Evolutionary conservation across 2,329 filamentous ascomycete genomes (phyloP), one percentile per base, ranked within the genome.

Genomic region (Elsinoe ampelina): DNA sequence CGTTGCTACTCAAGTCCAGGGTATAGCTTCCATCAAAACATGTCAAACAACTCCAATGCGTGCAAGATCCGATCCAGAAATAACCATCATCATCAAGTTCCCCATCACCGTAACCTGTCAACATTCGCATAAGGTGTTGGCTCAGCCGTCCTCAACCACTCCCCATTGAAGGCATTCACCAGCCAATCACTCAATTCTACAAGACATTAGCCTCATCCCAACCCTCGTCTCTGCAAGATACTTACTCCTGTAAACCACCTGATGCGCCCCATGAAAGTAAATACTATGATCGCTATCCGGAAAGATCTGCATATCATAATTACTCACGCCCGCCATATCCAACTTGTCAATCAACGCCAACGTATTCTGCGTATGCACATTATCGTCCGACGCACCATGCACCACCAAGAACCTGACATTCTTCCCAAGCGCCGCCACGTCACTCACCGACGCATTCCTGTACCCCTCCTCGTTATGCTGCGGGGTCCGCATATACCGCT

Each of bases 221-320:
- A 5, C 2, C 42, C 34, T 13, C 2, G 4, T 20, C 32, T 59
- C 12, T 2, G 39, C 8, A 15, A 11, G 55, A 4, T 32, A 82
- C 89, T 80, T 75, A 95, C 89, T 95, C 63, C 95, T 87, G 68
- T 93, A 97, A 5, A 98, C 91, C 64, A 97, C 88, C 57, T 76
- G 77, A 68, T 95, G 91, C 26, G 89, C 95, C 68, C 91, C 91
- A 69, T 98, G 92, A 68, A 97, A 98, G 67, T 83, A 89, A 60
- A 98, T 98, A 60, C 86, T 82, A 71, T 98, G 93, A 72, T 98
- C 90, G 55, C 88, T 95, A 70, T 98, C 93, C 0, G 93, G 93
- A 72, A 95, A 98, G 57, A 97, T 83, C 70, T 97, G 92, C 11
- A 98, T 83, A 67, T 98, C 93, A 65, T 97, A 98, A 67, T 98